Evolutionary conservation across 1,284 basidiomycete genomes (phyloP).

Genomic region (Tylopilus orsonianus): DNA sequence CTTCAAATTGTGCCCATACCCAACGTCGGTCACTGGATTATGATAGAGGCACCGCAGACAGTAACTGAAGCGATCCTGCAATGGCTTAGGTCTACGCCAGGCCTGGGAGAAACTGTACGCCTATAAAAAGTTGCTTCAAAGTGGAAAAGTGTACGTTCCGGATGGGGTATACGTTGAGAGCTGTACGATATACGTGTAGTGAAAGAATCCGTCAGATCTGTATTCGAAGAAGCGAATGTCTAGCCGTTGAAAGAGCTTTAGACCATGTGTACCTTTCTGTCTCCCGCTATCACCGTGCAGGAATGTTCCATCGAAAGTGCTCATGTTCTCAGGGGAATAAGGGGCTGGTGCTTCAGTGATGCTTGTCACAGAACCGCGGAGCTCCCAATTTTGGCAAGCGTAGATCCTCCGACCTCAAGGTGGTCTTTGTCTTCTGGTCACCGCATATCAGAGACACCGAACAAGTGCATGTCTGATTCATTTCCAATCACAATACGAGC

Average conservation of each 20-base stretch:
- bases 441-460: neutral
- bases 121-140: conserved; percentile 9
- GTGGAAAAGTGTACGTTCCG: neutral
- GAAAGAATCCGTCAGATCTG: neutral
- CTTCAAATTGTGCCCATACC: conserved; percentile 51
- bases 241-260: no score
- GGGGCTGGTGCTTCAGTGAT: no score
- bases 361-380: no score
- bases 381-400: neutral
- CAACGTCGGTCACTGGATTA: conserved; percentile 64
- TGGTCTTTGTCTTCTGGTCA: neutral
- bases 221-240: no score
- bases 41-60: conserved; percentile 56
- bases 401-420: neutral
- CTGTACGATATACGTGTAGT: neutral
- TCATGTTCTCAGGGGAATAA: neutral
- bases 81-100: conserved; percentile 42
- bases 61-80: conserved; percentile 45
- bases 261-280: no score
- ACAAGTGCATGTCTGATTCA: neutral
- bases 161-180: neutral
- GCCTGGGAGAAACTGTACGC: neutral
- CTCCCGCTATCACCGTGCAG: no score
- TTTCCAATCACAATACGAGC: neutral
- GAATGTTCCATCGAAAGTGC: neutral